Conservation (phyloP, 2,329 filamentous ascomycete species). For the Corniculantispora saksenae region DNA sequence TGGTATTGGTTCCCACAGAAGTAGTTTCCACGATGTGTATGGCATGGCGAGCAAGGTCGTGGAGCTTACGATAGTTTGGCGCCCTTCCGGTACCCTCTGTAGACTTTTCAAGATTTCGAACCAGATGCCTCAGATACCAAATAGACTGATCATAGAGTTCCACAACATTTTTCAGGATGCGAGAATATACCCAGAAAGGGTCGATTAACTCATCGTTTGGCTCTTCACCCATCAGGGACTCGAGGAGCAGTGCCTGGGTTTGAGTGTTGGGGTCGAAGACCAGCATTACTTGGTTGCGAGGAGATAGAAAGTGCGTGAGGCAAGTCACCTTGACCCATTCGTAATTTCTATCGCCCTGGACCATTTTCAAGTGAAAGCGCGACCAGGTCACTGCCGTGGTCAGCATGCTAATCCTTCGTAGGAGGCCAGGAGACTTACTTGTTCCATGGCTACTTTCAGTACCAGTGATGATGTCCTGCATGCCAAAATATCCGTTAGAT, state of each 20-base stretch:
- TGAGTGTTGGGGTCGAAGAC: slow-evolving; percentile 30
- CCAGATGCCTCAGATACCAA: slow-evolving; percentile 39
- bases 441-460: slow-evolving; percentile 18
- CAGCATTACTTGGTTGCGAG: slow-evolving; percentile 30
- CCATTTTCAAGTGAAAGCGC: slow-evolving; percentile 33
- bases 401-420: not conserved
- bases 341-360: slow-evolving; percentile 27
- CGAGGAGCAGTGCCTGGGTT: slow-evolving; percentile 16
- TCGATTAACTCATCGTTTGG: slow-evolving; percentile 22
- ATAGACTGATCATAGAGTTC: slow-evolving; percentile 37
- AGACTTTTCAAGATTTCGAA: slow-evolving; percentile 36
- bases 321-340: slow-evolving; percentile 39
- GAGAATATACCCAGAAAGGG: slow-evolving; percentile 40
- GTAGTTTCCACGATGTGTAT: slow-evolving; percentile 48
- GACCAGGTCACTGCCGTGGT: slow-evolving; percentile 33
- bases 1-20: slow-evolving; percentile 34
- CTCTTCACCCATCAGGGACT: slow-evolving; percentile 8
- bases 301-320: slow-evolving; percentile 30
- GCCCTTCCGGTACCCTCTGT: slow-evolving; percentile 21
- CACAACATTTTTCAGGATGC: slow-evolving; percentile 33
- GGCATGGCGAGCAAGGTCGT: slow-evolving; percentile 45
- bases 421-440: slow-evolving; percentile 22
- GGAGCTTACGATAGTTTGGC: slow-evolving; percentile 38
- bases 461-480: slow-evolving; percentile 20
- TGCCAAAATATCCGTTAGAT: slow-evolving; percentile 23